A percentile compares a stretch with the other conserved stretches of the same genome.
These are phyloP conservation scores for Proliferodiscus dingleyae DNA, from an alignment of 2,329 filamentous ascomycete genomes.

Conservation along the genomic window DNA sequence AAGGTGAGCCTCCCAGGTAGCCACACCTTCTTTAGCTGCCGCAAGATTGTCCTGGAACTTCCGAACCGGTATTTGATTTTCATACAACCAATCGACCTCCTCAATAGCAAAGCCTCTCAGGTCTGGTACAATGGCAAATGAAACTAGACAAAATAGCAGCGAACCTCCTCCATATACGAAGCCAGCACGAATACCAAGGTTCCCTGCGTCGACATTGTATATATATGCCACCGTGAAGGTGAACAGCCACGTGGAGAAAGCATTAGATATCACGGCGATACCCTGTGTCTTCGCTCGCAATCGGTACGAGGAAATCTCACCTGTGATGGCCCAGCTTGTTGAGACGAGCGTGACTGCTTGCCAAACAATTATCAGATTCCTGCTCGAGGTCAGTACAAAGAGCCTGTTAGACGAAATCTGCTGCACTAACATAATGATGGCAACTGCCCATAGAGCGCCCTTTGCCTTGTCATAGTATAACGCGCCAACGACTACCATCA, in stretches of 20 bases:
- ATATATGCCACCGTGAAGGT: slow-evolving; percentile 35
- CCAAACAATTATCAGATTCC: slow-evolving; percentile 18
- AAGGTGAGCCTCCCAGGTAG: background rate
- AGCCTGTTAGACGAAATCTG: background rate
- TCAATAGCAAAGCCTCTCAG: slow-evolving; percentile 43
- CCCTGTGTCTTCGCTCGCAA: slow-evolving; percentile 17
- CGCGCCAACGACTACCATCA: slow-evolving; percentile 71
- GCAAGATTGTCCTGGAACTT: slow-evolving; percentile 9
- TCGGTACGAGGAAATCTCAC: slow-evolving; percentile 18
- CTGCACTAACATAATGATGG: slow-evolving; percentile 14
- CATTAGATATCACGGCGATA: slow-evolving; percentile 14
- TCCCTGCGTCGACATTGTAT: slow-evolving; percentile 38
- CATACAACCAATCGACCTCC: slow-evolving; percentile 40
- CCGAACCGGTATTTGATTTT: slow-evolving; percentile 5
- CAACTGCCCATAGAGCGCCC: slow-evolving; percentile 18
- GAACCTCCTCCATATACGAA: slow-evolving; percentile 38
- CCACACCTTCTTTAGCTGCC: slow-evolving; percentile 3
- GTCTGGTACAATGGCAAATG: slow-evolving; percentile 46
- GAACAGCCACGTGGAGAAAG: slow-evolving; percentile 21
- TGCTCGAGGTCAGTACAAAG: slow-evolving; percentile 1
- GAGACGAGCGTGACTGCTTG: slow-evolving; percentile 16
- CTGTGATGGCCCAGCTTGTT: slow-evolving; percentile 16
- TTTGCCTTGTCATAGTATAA: slow-evolving; percentile 15
- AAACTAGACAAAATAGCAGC: slow-evolving; percentile 32
- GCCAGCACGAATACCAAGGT: slow-evolving; percentile 37